Base-by-base conservation (phyloP, 352 stramenopile genomes). In the Phytophthora tubulina region DNA sequence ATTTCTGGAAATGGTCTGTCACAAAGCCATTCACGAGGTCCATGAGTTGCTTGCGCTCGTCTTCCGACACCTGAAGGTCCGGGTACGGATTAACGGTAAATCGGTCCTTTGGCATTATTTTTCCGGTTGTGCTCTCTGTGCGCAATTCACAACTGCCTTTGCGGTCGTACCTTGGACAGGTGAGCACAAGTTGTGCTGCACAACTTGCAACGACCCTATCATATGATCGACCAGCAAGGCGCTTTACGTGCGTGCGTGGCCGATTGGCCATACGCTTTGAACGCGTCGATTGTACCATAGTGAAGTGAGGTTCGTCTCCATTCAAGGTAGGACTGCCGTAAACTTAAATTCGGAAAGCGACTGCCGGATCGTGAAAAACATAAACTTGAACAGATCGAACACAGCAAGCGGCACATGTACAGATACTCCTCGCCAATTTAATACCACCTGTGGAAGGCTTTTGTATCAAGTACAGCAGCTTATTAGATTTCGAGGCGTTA, bases 21-120 rank as follows among this genome's bases (percentile, higher is more conserved):
- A 77, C 39, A 48, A 67, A 69, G 36, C 41, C 58, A 10, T 58
- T 50, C 3, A 67, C 67, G n/a, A 70, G 67, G 2, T 74, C 33
- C 11, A 70, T 57, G 27, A 74, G n/a, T 14, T 64, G 67, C 4
- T 38, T 41, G n/a, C 67, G 59, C 31, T 74, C 67, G 21, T 52
- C 50, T 13, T 59, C 51, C 14, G 67, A 70, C 2, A 74, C 58
- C 6, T 49, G 45, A 3, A 74, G 67, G n/a, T 52, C 45, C 35
- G 59, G 44, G 33, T 70, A 77, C 15, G 70, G 70, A 52, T 62
- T 73, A 3, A 54, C 50, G 1, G 52, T 44, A 13, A 77, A 77
- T 3, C 70, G 70, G 21, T 60, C 64, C 27, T 70, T 67, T 9
- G 56, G 4, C 63, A 73, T 73, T 48, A n/a, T 31, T 53, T 13